Conservation (phyloP, 2,329 filamentous ascomycete species). For the Dactylella cylindrospora region DNA sequence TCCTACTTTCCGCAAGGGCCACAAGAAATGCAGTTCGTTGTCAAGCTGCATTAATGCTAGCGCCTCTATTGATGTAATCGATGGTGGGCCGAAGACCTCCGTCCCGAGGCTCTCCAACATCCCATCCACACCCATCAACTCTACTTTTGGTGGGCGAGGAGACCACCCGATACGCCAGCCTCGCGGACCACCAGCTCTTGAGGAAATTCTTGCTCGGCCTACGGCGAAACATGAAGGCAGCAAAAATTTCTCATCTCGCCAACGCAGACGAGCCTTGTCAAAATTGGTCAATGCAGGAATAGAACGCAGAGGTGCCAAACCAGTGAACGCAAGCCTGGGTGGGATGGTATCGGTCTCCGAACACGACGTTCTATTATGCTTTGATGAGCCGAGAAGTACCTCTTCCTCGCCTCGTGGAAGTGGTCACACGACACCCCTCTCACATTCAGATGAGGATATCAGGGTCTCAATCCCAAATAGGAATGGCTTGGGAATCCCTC, state of each 20-base stretch:
- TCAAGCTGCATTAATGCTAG: conserved; percentile 62
- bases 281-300: conserved; percentile 88
- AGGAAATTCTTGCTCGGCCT: conserved; percentile 85
- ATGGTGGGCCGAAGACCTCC: conserved; percentile 60
- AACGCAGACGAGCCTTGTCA: conserved; percentile 86
- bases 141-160: conserved; percentile 88
- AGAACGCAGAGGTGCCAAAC: conserved; percentile 68
- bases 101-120: conserved; percentile 78
- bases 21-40: conserved; percentile 85
- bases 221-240: conserved; percentile 92
- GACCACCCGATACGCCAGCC: conserved; percentile 94
- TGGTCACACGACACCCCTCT: conserved; percentile 73
- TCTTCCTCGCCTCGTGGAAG: conserved; percentile 64
- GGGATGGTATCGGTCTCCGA: conserved; percentile 91
- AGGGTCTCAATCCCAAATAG: conserved; percentile 72
- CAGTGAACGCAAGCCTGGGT: conserved; percentile 66
- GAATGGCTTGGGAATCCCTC: too few species aligned
- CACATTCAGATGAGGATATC: conserved; percentile 87
- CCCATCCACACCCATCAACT: conserved; percentile 76
- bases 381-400: conserved; percentile 60
- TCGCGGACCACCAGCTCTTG: conserved; percentile 83
- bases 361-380: conserved; percentile 58
- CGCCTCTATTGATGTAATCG: conserved; percentile 55
- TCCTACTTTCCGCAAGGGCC: conserved; percentile 56
- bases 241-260: conserved; percentile 94